Evolutionary conservation across 306 rosid genomes (phyloP).

Genomic region (Cucurbita moschata): DNA sequence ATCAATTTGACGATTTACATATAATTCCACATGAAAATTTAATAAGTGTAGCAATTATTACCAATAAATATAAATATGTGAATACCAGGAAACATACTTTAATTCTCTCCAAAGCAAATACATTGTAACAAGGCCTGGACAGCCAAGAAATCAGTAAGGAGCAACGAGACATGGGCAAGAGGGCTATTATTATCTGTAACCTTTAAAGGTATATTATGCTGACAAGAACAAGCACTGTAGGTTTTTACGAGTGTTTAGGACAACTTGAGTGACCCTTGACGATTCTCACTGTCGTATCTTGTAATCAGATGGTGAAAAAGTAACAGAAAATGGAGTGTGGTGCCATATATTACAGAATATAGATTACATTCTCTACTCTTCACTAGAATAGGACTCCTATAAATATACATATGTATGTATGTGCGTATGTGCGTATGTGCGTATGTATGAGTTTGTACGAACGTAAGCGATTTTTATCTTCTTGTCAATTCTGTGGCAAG

Average conservation of each 20-base stretch:
- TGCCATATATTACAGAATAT: neutral
- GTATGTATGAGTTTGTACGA: neutral
- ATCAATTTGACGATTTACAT: neutral
- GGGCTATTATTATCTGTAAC: neutral
- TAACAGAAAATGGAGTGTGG: neutral
- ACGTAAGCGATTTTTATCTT: neutral
- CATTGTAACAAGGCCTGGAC: neutral
- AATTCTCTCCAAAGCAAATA: neutral
- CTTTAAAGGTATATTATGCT: neutral
- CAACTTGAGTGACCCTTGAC: neutral
- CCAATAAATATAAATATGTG: neutral
- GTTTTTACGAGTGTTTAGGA: neutral
- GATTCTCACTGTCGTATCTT: neutral
- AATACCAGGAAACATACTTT: neutral
- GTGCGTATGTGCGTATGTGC: no score
- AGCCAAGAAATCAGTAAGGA: neutral
- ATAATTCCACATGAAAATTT: neutral
- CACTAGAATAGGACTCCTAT: neutral
- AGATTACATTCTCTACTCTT: neutral
- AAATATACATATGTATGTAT: neutral
- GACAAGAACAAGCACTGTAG: neutral
- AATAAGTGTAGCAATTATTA: neutral
- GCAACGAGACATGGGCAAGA: neutral
- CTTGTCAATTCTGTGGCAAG: neutral
- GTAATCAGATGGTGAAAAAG: neutral